Evolutionary conservation across 192 early-diverging fungal species (phyloP).

Genomic region (Dispira parvispora): DNA sequence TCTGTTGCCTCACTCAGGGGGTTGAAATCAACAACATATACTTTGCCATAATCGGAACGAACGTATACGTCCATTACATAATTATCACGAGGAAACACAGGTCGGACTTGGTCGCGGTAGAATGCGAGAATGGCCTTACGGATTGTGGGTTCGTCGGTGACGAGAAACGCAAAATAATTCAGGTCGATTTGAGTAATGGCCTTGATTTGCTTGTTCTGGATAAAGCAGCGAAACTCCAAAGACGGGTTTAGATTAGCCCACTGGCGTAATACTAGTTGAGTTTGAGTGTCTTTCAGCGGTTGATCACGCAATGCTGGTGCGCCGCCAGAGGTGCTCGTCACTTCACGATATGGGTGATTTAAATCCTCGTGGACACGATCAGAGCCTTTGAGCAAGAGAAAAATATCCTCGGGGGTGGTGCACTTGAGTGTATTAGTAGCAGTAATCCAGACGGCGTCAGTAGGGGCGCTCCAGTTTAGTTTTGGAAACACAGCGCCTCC

Average conservation of each 20-base stretch:
- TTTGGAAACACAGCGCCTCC: conserved; percentile 83
- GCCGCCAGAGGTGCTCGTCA: conserved; percentile 5
- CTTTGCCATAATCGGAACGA: conserved; percentile 32
- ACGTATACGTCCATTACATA: conserved; percentile 90
- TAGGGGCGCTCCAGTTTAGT: conserved; percentile 89
- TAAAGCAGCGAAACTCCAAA: conserved; percentile 95
- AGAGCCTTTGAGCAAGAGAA: conserved; percentile 76
- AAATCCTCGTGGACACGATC: conserved; percentile 86
- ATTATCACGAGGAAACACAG: conserved; percentile 39
- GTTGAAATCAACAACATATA: conserved; percentile 86
- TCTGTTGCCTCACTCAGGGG: conserved; percentile 68
- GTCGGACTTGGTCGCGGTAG: conserved; percentile 42
- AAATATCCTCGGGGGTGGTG: conserved; percentile 57
- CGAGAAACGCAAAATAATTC: conserved; percentile 68
- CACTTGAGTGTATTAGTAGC: conserved; percentile 65
- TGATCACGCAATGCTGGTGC: neutral
- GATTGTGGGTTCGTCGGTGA: conserved; percentile 36
- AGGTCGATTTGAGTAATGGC: conserved; percentile 80
- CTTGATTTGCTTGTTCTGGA: conserved; percentile 44
- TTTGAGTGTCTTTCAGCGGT: conserved; percentile 8
- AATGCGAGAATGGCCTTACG: conserved; percentile 39
- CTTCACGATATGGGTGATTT: neutral
- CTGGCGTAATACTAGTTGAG: conserved; percentile 68
- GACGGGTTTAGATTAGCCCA: conserved; percentile 83
- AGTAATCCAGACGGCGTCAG: conserved; percentile 86